A percentile compares a stretch with the other conserved stretches of the same genome.
These are phyloP conservation scores for Tolypocladium sp. DNA, from an alignment of 2,329 filamentous ascomycete species.

Conservation along the genomic window DNA sequence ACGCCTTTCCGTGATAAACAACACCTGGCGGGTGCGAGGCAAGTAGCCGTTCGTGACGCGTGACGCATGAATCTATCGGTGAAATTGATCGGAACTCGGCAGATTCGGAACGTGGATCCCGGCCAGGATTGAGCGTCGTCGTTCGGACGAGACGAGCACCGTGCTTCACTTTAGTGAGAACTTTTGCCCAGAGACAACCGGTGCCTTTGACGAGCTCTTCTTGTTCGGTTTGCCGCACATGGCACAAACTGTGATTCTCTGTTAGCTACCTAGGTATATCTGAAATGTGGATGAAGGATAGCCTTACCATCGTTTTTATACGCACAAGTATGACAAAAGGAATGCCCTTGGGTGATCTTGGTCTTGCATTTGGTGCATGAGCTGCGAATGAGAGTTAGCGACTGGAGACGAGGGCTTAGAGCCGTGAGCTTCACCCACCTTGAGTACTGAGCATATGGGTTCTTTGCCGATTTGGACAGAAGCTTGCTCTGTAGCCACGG, in stretches of 20 bases:
- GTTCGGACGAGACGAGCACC: not conserved
- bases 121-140: not conserved
- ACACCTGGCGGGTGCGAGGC: no score
- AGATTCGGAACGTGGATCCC: not conserved
- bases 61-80: no score
- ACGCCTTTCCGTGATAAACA: not conserved
- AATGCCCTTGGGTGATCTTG: constrained; percentile 52
- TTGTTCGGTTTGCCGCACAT: constrained; percentile 55
- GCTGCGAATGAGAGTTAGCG: constrained; percentile 19
- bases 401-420: not conserved
- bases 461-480: constrained; percentile 54
- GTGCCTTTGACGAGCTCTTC: constrained; percentile 37
- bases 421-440: constrained; percentile 7
- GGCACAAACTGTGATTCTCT: constrained; percentile 38
- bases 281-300: not conserved
- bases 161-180: constrained; percentile 47
- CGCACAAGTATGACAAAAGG: constrained; percentile 53
- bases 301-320: constrained; percentile 50
- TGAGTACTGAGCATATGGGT: constrained; percentile 55
- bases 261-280: constrained; percentile 4
- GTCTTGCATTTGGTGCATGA: constrained; percentile 53
- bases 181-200: constrained; percentile 50
- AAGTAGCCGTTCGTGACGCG: no score
- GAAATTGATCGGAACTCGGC: not conserved
- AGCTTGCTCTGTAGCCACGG: constrained; percentile 45